phyloP scores from a whole-genome alignment of 345 rosid genomes.

The Turritis glabra region DNA sequence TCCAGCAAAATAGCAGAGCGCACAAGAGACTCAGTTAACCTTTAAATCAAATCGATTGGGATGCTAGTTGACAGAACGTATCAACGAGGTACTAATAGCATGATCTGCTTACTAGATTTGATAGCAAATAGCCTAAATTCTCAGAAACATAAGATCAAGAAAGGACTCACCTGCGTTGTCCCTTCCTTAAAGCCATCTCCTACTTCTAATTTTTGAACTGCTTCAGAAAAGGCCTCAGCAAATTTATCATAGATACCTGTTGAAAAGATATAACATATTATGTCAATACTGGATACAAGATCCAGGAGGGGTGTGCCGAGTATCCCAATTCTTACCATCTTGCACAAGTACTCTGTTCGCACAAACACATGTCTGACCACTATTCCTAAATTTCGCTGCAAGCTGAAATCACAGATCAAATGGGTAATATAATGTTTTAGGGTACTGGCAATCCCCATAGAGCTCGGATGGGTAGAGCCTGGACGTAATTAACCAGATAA shows the following conservation, averaged over 20 bases:
- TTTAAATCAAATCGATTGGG: slow-evolving; percentile 1
- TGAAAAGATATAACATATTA: slow-evolving; percentile 10
- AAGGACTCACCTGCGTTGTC: slow-evolving; percentile 57
- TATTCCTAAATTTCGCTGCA: slow-evolving; percentile 92
- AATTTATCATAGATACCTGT: slow-evolving; percentile 95
- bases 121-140: not conserved
- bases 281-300: slow-evolving; percentile 13
- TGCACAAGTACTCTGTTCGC: slow-evolving; percentile 90
- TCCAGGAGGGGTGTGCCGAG: slow-evolving; percentile 1
- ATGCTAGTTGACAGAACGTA: slow-evolving; percentile 8
- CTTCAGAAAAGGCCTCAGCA: slow-evolving; percentile 77
- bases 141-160: not conserved
- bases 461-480: slow-evolving; percentile 4
- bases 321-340: slow-evolving; percentile 65
- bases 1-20: slow-evolving; percentile 7
- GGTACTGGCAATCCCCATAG: not conserved
- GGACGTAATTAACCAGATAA: slow-evolving; percentile 10
- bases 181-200: slow-evolving; percentile 95
- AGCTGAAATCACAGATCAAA: slow-evolving; percentile 58
- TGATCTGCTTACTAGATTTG: slow-evolving; percentile 8
- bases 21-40: slow-evolving; percentile 11
- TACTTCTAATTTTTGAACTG: slow-evolving; percentile 83
- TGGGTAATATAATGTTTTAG: not conserved
- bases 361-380: slow-evolving; percentile 98
- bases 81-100: not conserved